These are phyloP conservation scores for Olyra latifolia DNA, from an alignment of 176 grass and related monocot species.

Conservation along the genomic window DNA sequence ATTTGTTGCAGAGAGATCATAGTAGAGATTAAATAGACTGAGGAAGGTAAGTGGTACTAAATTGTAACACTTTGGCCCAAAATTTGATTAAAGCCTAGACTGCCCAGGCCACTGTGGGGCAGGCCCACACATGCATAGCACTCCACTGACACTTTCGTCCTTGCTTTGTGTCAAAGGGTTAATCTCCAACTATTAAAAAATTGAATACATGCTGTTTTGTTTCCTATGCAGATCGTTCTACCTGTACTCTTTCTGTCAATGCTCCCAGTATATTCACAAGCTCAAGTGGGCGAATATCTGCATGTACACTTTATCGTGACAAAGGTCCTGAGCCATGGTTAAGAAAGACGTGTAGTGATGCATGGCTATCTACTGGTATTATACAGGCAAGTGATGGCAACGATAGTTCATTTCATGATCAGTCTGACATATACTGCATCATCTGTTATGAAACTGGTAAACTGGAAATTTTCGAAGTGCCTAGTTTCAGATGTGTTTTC, in stretches of 20 bases:
- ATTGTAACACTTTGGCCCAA: background rate
- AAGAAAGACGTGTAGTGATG: conserved; percentile 72
- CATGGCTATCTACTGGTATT: conserved; percentile 84
- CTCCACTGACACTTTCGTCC: too few relatives aligned
- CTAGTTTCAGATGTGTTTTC: conserved; percentile 79
- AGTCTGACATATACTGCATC: conserved; percentile 86
- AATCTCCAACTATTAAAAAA: background rate
- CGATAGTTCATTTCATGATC: conserved; percentile 58
- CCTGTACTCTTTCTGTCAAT: conserved; percentile 69
- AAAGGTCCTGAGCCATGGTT: conserved; percentile 83
- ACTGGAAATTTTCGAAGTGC: conserved; percentile 88
- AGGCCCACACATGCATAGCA: too few relatives aligned
- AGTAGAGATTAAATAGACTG: conserved; percentile 4
- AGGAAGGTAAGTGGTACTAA: background rate
- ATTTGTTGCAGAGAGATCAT: background rate
- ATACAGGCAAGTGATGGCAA: conserved; percentile 56
- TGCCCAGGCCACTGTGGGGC: too few relatives aligned
- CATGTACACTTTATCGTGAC: conserved; percentile 88
- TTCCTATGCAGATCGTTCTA: conserved; percentile 68
- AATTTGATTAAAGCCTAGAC: too few relatives aligned
- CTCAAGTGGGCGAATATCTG: conserved; percentile 59
- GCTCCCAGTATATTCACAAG: conserved; percentile 55
- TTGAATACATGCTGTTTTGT: conserved; percentile 15
- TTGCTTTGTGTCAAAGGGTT: background rate
- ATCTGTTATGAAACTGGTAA: conserved; percentile 84